phyloP scores from a whole-genome alignment of 139 green algal species.

The Edaphochlamys debaryana region DNA sequence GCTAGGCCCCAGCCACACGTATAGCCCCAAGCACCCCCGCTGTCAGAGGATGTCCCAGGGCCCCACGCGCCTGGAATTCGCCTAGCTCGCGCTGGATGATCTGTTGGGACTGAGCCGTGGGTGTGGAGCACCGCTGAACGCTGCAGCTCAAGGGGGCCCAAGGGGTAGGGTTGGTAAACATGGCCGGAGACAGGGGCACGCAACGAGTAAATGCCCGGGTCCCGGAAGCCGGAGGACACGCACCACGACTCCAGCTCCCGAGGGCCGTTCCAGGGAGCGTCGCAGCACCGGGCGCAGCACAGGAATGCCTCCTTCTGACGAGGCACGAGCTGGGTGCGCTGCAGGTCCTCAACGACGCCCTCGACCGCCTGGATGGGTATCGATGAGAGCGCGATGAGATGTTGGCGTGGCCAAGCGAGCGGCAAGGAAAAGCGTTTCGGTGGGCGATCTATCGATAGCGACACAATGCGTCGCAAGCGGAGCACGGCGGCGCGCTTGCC shows the following conservation, averaged over 20 bases:
- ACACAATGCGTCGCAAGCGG: too few relatives aligned
- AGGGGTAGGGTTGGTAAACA: too few relatives aligned
- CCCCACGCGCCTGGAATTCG: slow-evolving; percentile 41
- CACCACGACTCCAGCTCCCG: slow-evolving; percentile 49
- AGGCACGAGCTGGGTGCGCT: slow-evolving; percentile 49
- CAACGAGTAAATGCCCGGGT: too few relatives aligned
- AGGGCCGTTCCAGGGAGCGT: slow-evolving; percentile 14
- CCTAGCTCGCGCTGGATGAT: slow-evolving; percentile 45
- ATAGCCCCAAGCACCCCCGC: too few relatives aligned
- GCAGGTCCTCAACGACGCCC: slow-evolving; percentile 53
- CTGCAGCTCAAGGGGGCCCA: not conserved
- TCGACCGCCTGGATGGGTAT: slow-evolving; percentile 43
- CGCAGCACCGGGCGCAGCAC: slow-evolving; percentile 61
- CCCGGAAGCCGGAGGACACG: slow-evolving; percentile 11
- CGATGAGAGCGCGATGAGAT: too few relatives aligned
- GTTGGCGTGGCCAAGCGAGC: too few relatives aligned
- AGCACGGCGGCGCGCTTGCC: too few relatives aligned
- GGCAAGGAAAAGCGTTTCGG: too few relatives aligned
- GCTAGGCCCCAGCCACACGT: too few relatives aligned
- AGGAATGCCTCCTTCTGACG: slow-evolving; percentile 61
- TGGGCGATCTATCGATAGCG: too few relatives aligned
- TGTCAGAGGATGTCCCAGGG: too few relatives aligned
- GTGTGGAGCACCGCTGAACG: slow-evolving; percentile 34
- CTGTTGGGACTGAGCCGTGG: slow-evolving; percentile 20
- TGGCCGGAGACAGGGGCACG: too few relatives aligned